These are phyloP conservation scores for Penicillium griseofulvum DNA, from an alignment of 2,329 filamentous ascomycete species.

Conservation along the genomic window DNA sequence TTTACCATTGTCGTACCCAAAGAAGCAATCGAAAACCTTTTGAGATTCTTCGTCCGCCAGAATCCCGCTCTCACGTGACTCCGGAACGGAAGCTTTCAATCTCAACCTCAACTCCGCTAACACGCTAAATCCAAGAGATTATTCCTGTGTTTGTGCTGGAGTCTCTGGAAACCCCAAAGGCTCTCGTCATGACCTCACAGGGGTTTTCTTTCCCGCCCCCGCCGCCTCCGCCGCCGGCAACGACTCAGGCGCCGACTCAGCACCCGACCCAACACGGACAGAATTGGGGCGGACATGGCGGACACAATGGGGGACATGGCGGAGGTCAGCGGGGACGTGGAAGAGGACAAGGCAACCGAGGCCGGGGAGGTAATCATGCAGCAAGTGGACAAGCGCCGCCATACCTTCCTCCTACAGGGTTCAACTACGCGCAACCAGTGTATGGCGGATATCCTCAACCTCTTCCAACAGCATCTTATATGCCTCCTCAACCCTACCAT, in stretches of 20 bases:
- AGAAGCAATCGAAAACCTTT: slow-evolving; percentile 4
- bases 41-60: slow-evolving; percentile 1
- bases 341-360: slow-evolving; percentile 35
- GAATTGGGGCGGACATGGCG: slow-evolving; percentile 29
- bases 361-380: slow-evolving; percentile 20
- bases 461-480: slow-evolving; percentile 24
- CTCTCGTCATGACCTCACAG: slow-evolving; percentile 39
- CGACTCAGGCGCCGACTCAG: slow-evolving; percentile 23
- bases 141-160: slow-evolving; percentile 26
- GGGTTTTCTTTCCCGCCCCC: slow-evolving; percentile 49
- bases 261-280: slow-evolving; percentile 29
- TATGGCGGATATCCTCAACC: slow-evolving; percentile 33
- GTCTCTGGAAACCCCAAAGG: slow-evolving; percentile 24
- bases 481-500: slow-evolving; percentile 27
- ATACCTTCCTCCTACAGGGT: slow-evolving; percentile 26
- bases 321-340: slow-evolving; percentile 27
- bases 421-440: slow-evolving; percentile 29
- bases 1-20: neutral
- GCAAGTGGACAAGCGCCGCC: slow-evolving; percentile 16
- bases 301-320: slow-evolving; percentile 15
- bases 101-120: neutral
- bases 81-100: slow-evolving; percentile 1
- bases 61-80: slow-evolving; percentile 2
- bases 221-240: slow-evolving; percentile 35
- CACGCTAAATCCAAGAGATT: slow-evolving; percentile 13